Evolutionary conservation across 164 flowering plant genomes (phyloP).

Genomic region (Annona squamosa): DNA sequence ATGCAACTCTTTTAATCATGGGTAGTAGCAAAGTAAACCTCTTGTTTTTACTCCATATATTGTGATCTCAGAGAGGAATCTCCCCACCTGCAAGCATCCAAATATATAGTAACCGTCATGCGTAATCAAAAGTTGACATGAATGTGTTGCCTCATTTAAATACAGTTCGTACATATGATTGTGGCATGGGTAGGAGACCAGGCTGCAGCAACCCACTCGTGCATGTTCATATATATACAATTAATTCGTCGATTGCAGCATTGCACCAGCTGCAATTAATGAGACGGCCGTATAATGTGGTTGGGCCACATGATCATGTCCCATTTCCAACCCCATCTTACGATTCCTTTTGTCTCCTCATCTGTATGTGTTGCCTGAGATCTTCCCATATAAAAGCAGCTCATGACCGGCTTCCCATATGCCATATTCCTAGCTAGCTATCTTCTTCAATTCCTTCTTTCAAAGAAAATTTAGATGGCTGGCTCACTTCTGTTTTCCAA

Average conservation of each 20-base stretch:
- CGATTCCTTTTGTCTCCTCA: background rate
- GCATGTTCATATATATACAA: background rate
- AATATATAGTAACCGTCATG: background rate
- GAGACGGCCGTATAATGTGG: background rate
- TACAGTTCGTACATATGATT: background rate
- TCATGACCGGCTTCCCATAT: background rate
- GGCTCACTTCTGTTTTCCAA: conserved; percentile 2
- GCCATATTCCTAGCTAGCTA: background rate
- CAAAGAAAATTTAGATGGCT: background rate
- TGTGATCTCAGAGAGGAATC: no score
- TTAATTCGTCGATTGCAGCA: no score
- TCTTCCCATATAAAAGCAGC: background rate
- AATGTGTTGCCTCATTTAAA: background rate
- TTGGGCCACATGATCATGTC: background rate
- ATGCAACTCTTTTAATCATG: no score
- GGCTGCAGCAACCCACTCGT: background rate
- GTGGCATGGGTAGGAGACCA: background rate
- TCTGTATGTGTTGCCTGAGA: background rate
- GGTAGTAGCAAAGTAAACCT: no score
- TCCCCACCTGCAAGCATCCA: no score
- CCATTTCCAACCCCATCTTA: background rate
- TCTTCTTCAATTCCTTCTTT: background rate
- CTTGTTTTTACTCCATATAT: no score
- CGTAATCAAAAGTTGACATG: background rate
- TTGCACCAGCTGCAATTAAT: background rate